Base-by-base conservation (phyloP, 331 rosid species). In the Telfairia occidentalis region DNA sequence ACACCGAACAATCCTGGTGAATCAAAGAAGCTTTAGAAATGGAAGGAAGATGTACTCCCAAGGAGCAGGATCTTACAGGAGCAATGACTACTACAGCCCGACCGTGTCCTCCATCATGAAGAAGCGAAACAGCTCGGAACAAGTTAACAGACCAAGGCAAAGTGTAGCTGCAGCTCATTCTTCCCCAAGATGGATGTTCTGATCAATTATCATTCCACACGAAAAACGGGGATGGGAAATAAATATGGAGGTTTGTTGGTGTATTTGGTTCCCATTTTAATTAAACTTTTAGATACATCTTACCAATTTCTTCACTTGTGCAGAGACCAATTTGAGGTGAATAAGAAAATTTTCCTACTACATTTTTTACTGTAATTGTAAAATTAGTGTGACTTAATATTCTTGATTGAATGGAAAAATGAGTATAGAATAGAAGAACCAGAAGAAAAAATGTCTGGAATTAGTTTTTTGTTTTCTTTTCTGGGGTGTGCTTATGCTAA, bases 21-120 rank as follows among this genome's bases (percentile, higher is more conserved):
- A 86, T 63, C 99, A 90, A 73, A 87, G 93, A 74, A 88, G 96
- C 80, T 89, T 78, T 82, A 82, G 83, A 80, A 88, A 87, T 78
- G 99, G 96, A 60, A 92, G 89, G 83, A 93, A 89, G 75, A 73
- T 87, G 89, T 83, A 92, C 77, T 95, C 99, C 42, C 97, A 89
- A 78, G 99, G 96, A 9, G 92, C 93, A 49, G 87, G 91, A 54
- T 92, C 97, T 35, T 96, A 92, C 55, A 83, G 94, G 87, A 95
- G 99, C 81, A 92, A 95, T 38, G 99, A 95, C 81, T 95, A 80
- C 78, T 95, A 77, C 80, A 84, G 97, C 81, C 99, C 99, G 50
- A 95, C 99, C 1, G 97, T 92, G 21, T 84, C 99, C n/a, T 95
- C 99, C 4, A 86, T 89, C 87, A 92, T 95, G 99, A 95, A 95